These are phyloP conservation scores for Trypanosoma melophagium DNA, from an alignment of 208 protist species.

Conservation along the genomic window DNA sequence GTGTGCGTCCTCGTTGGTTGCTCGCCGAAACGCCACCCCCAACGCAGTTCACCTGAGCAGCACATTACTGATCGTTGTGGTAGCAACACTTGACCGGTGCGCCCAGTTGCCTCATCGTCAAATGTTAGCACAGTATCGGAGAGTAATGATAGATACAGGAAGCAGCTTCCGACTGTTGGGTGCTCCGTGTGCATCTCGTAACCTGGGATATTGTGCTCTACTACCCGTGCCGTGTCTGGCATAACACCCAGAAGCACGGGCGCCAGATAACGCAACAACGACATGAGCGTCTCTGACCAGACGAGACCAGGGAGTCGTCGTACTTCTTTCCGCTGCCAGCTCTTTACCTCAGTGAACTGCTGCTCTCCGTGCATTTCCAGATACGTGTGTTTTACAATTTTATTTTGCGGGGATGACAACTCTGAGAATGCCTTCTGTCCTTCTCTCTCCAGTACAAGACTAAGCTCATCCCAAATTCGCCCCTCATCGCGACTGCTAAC, in stretches of 20 bases:
- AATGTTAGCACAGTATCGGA: slow-evolving; percentile 78
- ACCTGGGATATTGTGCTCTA: slow-evolving; percentile 80
- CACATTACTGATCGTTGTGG: slow-evolving; percentile 66
- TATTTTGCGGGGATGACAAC: slow-evolving; percentile 47
- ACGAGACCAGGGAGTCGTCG: slow-evolving; percentile 67
- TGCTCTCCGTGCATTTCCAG: slow-evolving; percentile 77
- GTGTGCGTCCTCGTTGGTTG: slow-evolving; percentile 44
- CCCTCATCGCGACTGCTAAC: slow-evolving; percentile 65
- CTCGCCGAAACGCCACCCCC: slow-evolving; percentile 86
- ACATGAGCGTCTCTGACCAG: slow-evolving; percentile 77
- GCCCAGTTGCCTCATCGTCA: slow-evolving; percentile 82
- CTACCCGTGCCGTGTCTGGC: slow-evolving; percentile 80
- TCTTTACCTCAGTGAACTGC: slow-evolving; percentile 81
- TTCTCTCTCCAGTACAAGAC: slow-evolving; percentile 57
- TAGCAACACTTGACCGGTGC: slow-evolving; percentile 61
- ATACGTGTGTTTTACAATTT: slow-evolving; percentile 77
- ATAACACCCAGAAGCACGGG: slow-evolving; percentile 37
- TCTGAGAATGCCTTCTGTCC: slow-evolving; percentile 58
- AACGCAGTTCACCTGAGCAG: slow-evolving; percentile 80
- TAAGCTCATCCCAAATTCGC: slow-evolving; percentile 68
- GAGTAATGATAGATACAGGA: slow-evolving; percentile 80
- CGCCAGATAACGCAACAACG: slow-evolving; percentile 36
- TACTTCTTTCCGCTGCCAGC: slow-evolving; percentile 63
- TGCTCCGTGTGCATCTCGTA: slow-evolving; percentile 89
- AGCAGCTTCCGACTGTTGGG: slow-evolving; percentile 75